phyloP scores from a whole-genome alignment of 345 rosid genomes.

The Hibiscus mutabilis region DNA sequence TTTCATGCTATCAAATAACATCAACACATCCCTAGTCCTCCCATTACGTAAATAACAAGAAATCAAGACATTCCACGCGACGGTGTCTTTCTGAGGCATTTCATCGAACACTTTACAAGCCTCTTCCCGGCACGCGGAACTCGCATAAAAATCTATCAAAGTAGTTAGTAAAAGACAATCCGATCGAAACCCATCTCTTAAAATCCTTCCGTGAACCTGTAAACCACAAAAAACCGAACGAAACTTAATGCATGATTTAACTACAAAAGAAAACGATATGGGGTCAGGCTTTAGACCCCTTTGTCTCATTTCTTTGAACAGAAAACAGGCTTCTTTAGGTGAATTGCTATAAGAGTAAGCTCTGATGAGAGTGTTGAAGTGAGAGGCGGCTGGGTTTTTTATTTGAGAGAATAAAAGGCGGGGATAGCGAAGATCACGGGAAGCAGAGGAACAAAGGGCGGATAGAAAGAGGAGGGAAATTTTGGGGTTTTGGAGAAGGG shows the following conservation, averaged over 20 bases:
- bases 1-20: conserved; percentile 57
- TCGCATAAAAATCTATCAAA: conserved; percentile 56
- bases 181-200: conserved; percentile 52
- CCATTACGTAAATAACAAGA: conserved; percentile 59
- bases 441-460: conserved; percentile 36
- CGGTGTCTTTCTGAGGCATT: conserved; percentile 47
- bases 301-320: conserved; percentile 40
- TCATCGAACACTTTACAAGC: conserved; percentile 74
- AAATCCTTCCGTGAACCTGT: conserved; percentile 63
- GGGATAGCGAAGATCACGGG: conserved; percentile 34
- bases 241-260: conserved; percentile 46
- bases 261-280: conserved; percentile 45
- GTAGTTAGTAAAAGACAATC: conserved; percentile 61
- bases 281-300: conserved; percentile 36
- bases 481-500: conserved; percentile 33
- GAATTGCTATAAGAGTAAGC: conserved; percentile 44
- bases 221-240: conserved; percentile 36
- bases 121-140: conserved; percentile 19
- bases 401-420: conserved; percentile 46
- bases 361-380: conserved; percentile 60
- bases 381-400: conserved; percentile 38
- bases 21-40: conserved; percentile 50
- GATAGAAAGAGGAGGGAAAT: conserved; percentile 53
- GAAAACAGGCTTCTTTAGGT: conserved; percentile 44
- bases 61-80: conserved; percentile 70